phyloP scores from a whole-genome alignment of 805 yeast genomes.

The Deakozyma indianensis region DNA sequence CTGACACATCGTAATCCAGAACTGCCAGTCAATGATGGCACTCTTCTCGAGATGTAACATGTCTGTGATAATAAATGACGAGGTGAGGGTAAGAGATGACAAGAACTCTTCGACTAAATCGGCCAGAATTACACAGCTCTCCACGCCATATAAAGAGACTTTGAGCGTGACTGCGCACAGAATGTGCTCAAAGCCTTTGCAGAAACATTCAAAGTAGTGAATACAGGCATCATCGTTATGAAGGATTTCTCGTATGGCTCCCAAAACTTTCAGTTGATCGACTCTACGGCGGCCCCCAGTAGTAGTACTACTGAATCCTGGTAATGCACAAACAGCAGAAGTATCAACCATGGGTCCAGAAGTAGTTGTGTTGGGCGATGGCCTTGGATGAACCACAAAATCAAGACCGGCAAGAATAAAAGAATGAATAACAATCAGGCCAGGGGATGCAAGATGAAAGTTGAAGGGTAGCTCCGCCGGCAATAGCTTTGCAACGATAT shows the following conservation, averaged over 20 bases:
- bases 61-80: slow-evolving; percentile 8
- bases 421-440: slow-evolving; percentile 13
- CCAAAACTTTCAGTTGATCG: slow-evolving; percentile 21
- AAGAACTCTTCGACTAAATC: slow-evolving; percentile 27
- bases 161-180: slow-evolving; percentile 21
- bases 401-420: slow-evolving; percentile 14
- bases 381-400: slow-evolving; percentile 10
- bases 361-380: slow-evolving; percentile 3
- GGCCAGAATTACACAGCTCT: slow-evolving; percentile 23
- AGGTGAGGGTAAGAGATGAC: slow-evolving; percentile 17
- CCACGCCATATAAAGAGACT: slow-evolving; percentile 22
- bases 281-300: slow-evolving; percentile 14
- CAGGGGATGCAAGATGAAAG: slow-evolving; percentile 14
- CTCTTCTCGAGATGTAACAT: slow-evolving; percentile 6
- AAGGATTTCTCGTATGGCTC: slow-evolving; percentile 23
- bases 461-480: slow-evolving; percentile 12
- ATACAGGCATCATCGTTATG: slow-evolving; percentile 21
- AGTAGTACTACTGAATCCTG: background rate
- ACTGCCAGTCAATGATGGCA: slow-evolving; percentile 47
- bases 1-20: slow-evolving; percentile 52
- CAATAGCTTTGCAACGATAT: slow-evolving; percentile 16
- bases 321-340: slow-evolving; percentile 6
- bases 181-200: slow-evolving; percentile 23
- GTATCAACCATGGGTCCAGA: slow-evolving; percentile 10
- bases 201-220: slow-evolving; percentile 18